phyloP scores from a whole-genome alignment of 805 yeast species.

The Myxozyma vanderwaltii region DNA sequence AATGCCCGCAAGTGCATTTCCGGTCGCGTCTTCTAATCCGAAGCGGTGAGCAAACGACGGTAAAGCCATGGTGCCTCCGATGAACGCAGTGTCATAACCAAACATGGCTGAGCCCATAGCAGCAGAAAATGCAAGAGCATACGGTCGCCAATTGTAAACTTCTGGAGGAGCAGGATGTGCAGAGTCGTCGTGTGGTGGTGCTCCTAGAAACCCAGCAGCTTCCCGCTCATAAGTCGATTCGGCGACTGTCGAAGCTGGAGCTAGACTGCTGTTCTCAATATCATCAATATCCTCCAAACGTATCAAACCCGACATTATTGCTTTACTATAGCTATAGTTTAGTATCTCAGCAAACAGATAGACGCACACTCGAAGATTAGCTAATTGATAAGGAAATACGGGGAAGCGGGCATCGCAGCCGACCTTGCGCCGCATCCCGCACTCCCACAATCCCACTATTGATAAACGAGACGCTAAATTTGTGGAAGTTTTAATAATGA shows the following conservation, averaged over 20 bases:
- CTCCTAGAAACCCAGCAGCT: slow-evolving; percentile 2
- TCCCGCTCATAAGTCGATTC: not conserved
- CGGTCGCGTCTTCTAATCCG: slow-evolving; percentile 44
- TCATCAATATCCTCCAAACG: not conserved
- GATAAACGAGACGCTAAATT: too few species aligned
- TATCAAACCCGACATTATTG: not conserved
- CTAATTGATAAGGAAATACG: not conserved
- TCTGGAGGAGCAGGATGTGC: slow-evolving; percentile 16
- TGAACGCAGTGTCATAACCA: slow-evolving; percentile 87
- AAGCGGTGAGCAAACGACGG: slow-evolving; percentile 42
- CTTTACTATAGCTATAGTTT: too few species aligned
- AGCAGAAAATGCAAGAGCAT: slow-evolving; percentile 13
- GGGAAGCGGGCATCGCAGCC: too few species aligned
- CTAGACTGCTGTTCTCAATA: not conserved
- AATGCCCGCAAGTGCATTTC: slow-evolving; percentile 17
- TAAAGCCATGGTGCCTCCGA: slow-evolving; percentile 79
- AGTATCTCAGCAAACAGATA: too few species aligned
- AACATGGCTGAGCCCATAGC: slow-evolving; percentile 23
- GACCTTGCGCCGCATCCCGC: too few species aligned
- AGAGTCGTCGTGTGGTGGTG: slow-evolving; percentile 14
- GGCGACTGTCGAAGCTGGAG: slow-evolving; percentile 1
- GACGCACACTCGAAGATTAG: too few species aligned
- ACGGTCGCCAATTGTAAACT: slow-evolving; percentile 21
- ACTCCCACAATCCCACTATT: too few species aligned
- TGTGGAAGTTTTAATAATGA: too few species aligned